These are phyloP conservation scores for Diaporthe ilicicola DNA, from an alignment of 2,329 filamentous ascomycete species.

Conservation along the genomic window DNA sequence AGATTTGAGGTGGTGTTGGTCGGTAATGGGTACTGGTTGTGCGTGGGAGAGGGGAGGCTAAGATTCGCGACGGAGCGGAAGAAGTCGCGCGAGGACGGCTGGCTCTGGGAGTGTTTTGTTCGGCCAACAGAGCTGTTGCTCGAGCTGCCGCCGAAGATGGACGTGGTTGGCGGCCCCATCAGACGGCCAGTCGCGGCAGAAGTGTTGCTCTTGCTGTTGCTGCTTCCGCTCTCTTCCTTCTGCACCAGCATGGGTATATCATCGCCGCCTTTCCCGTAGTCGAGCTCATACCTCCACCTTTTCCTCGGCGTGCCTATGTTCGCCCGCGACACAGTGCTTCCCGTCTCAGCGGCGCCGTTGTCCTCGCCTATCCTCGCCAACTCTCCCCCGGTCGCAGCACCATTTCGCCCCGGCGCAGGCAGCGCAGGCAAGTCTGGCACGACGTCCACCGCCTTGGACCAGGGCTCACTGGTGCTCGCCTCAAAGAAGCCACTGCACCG, in stretches of 20 bases:
- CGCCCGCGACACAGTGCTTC: slow-evolving; percentile 45
- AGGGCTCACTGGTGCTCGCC: slow-evolving; percentile 81
- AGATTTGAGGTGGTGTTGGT: slow-evolving; percentile 37
- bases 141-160: slow-evolving; percentile 66
- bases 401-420: slow-evolving; percentile 41
- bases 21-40: slow-evolving; percentile 52
- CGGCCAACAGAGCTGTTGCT: slow-evolving; percentile 38
- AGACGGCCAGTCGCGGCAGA: slow-evolving; percentile 29
- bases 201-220: slow-evolving; percentile 13
- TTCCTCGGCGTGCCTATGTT: slow-evolving; percentile 57
- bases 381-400: slow-evolving; percentile 46
- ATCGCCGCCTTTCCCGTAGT: slow-evolving; percentile 74
- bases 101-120: slow-evolving; percentile 55
- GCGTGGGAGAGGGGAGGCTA: slow-evolving; percentile 54
- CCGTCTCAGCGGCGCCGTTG: slow-evolving; percentile 46
- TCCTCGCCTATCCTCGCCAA: slow-evolving; percentile 64
- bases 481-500: slow-evolving; percentile 96
- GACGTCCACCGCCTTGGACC: slow-evolving; percentile 51
- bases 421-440: slow-evolving; percentile 46
- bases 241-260: slow-evolving; percentile 91
- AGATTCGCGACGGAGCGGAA: slow-evolving; percentile 90
- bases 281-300: slow-evolving; percentile 89
- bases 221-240: slow-evolving; percentile 61
- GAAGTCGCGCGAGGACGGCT: slow-evolving; percentile 63
- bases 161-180: slow-evolving; percentile 43